These are phyloP conservation scores for Globisporangium iwayamae DNA, from an alignment of 352 stramenopile genomes.

Conservation along the genomic window DNA sequence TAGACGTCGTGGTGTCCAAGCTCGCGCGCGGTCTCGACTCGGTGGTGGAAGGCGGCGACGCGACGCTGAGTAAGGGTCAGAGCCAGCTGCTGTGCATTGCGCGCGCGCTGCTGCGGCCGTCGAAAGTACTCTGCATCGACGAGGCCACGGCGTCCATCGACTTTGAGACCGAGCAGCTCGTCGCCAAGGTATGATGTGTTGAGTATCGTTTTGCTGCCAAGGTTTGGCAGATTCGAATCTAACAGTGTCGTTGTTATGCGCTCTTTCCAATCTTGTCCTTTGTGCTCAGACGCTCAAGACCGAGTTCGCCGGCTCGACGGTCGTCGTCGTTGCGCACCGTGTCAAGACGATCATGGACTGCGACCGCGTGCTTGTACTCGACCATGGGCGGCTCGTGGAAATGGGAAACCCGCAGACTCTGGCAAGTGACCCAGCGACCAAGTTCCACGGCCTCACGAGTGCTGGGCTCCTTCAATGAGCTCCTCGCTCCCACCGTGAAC, in stretches of 20 bases:
- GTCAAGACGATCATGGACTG: slow-evolving; percentile 95
- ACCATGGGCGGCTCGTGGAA: slow-evolving; percentile 52
- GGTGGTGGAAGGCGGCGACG: slow-evolving; percentile 35
- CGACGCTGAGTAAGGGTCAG: slow-evolving; percentile 71
- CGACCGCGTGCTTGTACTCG: slow-evolving; percentile 80
- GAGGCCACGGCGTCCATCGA: slow-evolving; percentile 91
- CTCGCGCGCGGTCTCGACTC: slow-evolving; percentile 52
- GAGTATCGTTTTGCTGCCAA: not conserved
- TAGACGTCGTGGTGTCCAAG: slow-evolving; percentile 38
- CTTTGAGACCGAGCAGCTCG: slow-evolving; percentile 75
- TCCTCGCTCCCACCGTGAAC: not conserved
- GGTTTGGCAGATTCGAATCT: not conserved
- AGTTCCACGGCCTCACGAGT: slow-evolving; percentile 43
- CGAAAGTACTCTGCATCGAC: slow-evolving; percentile 93
- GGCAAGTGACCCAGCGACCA: slow-evolving; percentile 27
- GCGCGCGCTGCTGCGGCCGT: slow-evolving; percentile 79
- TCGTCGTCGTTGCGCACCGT: slow-evolving; percentile 97
- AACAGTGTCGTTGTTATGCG: not conserved
- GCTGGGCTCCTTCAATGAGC: not conserved
- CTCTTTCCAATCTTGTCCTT: slow-evolving; percentile 4
- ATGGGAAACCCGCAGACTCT: slow-evolving; percentile 37
- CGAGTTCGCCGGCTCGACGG: slow-evolving; percentile 92
- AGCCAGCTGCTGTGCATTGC: slow-evolving; percentile 74
- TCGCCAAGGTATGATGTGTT: slow-evolving; percentile 51
- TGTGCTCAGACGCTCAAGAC: slow-evolving; percentile 77